Conservation (phyloP, 768 basidiomycete species). For the Harrya chromipes region DNA sequence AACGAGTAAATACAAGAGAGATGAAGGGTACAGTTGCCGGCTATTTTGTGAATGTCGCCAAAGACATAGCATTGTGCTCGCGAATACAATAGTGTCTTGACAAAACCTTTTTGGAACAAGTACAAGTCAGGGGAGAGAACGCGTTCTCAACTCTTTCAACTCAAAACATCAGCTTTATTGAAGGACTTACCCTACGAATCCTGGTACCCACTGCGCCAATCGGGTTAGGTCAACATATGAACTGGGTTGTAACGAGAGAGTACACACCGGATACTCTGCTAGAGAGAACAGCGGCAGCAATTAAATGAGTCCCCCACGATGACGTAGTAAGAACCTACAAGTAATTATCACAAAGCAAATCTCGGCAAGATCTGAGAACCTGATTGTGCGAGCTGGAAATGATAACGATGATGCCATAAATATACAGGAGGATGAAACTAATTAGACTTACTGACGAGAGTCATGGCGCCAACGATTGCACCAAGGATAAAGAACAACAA, state of each 20-base stretch:
- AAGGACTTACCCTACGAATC: slow-evolving; percentile 2
- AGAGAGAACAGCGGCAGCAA: background rate
- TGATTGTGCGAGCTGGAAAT: background rate
- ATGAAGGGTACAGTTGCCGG: slow-evolving; percentile 5
- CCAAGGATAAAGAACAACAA: background rate
- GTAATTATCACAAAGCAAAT: slow-evolving; percentile 1
- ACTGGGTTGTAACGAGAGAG: background rate
- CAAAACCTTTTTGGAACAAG: slow-evolving; percentile 1
- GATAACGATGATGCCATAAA: background rate
- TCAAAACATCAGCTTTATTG: background rate
- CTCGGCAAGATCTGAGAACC: background rate
- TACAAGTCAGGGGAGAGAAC: background rate
- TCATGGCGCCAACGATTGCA: background rate
- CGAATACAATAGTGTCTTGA: slow-evolving; percentile 6
- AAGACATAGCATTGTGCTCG: slow-evolving; percentile 3
- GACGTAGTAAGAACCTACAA: background rate
- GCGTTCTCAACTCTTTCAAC: too few relatives aligned
- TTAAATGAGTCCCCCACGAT: background rate
- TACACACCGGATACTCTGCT: background rate
- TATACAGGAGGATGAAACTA: background rate
- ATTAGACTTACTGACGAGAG: background rate
- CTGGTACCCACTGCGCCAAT: slow-evolving; percentile 3
- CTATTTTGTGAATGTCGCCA: slow-evolving; percentile 2
- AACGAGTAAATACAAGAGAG: slow-evolving; percentile 5
- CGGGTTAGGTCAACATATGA: background rate